Evolutionary conservation across 306 rosid species (phyloP).

Genomic region (Vigna angularis): DNA sequence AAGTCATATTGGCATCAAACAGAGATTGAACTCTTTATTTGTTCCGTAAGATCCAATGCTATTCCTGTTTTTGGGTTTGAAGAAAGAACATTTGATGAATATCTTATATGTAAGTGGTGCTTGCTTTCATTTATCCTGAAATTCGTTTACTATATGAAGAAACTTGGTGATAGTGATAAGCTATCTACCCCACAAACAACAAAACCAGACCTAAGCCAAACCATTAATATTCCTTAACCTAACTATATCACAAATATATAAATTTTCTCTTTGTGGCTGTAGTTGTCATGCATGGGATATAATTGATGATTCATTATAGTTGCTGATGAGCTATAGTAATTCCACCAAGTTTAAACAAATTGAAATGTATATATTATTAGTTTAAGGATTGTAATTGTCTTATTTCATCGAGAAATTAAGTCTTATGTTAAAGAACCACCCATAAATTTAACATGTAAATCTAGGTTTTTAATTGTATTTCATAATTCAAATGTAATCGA

Average conservation of each 20-base stretch:
- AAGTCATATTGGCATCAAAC: neutral
- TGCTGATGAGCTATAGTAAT: slow-evolving; percentile 32
- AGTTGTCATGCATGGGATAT: slow-evolving; percentile 40
- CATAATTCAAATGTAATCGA: too few species aligned
- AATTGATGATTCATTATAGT: slow-evolving; percentile 37
- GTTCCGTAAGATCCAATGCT: neutral
- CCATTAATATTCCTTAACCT: slow-evolving; percentile 22
- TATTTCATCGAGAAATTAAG: neutral
- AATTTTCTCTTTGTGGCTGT: slow-evolving; percentile 4
- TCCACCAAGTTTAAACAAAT: slow-evolving; percentile 53
- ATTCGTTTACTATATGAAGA: neutral
- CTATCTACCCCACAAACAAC: slow-evolving; percentile 41
- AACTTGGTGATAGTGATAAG: slow-evolving; percentile 27
- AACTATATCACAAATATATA: neutral
- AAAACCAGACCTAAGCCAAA: slow-evolving; percentile 32
- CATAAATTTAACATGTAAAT: too few species aligned
- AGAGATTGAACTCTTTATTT: neutral
- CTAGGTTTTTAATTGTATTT: too few species aligned
- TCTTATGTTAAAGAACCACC: too few species aligned
- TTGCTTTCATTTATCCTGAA: neutral
- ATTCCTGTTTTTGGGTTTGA: neutral
- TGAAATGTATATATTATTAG: slow-evolving; percentile 16
- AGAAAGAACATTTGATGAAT: neutral
- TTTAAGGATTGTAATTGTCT: slow-evolving; percentile 14
- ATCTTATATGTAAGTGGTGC: slow-evolving; percentile 1